Evolutionary conservation across 768 basidiomycete species (phyloP).

Genomic region (Tylopilus sp.): DNA sequence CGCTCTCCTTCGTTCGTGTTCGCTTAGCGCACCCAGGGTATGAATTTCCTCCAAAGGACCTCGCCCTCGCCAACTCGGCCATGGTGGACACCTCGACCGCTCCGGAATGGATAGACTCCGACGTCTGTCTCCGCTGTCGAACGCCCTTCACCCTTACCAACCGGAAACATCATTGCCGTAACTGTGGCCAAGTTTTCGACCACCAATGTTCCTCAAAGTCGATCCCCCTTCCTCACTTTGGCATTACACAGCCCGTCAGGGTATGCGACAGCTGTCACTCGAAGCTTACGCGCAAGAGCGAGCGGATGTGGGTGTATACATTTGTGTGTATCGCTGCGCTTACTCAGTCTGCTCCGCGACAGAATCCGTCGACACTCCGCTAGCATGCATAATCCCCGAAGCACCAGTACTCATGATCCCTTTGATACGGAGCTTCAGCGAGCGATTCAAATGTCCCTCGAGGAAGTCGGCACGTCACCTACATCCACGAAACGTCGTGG

Average conservation of each 20-base stretch:
- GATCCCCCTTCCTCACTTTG: conserved; percentile 87
- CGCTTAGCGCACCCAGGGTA: conserved; percentile 47
- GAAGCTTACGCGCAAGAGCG: conserved; percentile 69
- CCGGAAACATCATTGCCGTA: conserved; percentile 96
- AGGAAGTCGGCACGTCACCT: conserved; percentile 58
- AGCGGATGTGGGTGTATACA: conserved; percentile 45
- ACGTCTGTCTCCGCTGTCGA: conserved; percentile 90
- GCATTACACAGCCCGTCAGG: conserved; percentile 87
- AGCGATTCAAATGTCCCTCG: conserved; percentile 87
- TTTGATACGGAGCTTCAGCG: conserved; percentile 88
- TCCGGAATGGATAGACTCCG: conserved; percentile 97
- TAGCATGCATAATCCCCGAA: conserved; percentile 52
- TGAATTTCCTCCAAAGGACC: conserved; percentile 80
- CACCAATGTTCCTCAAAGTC: conserved; percentile 86
- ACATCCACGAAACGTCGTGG: conserved; percentile 53
- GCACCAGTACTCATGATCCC: conserved; percentile 55
- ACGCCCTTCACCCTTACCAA: conserved; percentile 92
- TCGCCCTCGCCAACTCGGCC: conserved; percentile 62
- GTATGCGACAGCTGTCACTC: conserved; percentile 89
- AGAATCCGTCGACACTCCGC: conserved; percentile 54
- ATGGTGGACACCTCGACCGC: conserved; percentile 91
- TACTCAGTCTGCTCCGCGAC: conserved; percentile 28
- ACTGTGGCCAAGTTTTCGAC: conserved; percentile 97
- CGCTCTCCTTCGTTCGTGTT: background rate
- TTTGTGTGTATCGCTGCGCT: background rate